Evolutionary conservation across 2,329 filamentous ascomycete species (phyloP), one percentile per base, ranked within the genome.

Genomic region (Diaporthe sp.): DNA sequence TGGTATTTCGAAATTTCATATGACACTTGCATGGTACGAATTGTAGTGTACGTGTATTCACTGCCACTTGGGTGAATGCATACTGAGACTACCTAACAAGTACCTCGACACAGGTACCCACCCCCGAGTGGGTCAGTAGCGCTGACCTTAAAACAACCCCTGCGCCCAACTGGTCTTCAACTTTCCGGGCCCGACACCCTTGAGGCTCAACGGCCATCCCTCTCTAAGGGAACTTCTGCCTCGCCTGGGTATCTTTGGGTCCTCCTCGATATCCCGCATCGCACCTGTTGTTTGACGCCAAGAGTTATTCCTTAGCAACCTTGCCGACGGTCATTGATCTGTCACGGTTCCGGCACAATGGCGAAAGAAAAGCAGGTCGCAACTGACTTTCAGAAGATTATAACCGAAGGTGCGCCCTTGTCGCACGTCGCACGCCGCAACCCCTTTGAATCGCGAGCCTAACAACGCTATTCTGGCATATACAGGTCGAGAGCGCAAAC

Each of bases 401-500:
- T 91, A 80, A 82, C 88, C 59, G 85, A 87, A 49, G 88, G 89
- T 90, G 84, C 75, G 81, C 28, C 53, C 22, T 44, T 57, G 71
- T 73, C 71, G 46, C 71, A 34, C 39, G 13, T 70, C 67, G 53
- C 53, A 19, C 22, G 19, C 44, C 5, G 61, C 42, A 31, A 31
- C 12, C 37, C 53, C 39, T 55, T 39, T 74, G 73, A 34, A 61
- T 74, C 44, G 67, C 58, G 76, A 69, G 76, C 65, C 39, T 68
- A 62, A 53, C 68, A 51, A 39, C 57, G 34, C 46, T 22, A 15
- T 34, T 53, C 31, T 31, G 37, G 39, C 15, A 57, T 46, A 39
- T 31, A 49, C 79, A 91, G 91, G 88, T 77, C 92, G 93, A 77
- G 89, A 94, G 82, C 91, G 92, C 82, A 93, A 93, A 85, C 92